Evolutionary conservation across 2,329 filamentous ascomycete species (phyloP).

Genomic region (Colletotrichum eremochloae): DNA sequence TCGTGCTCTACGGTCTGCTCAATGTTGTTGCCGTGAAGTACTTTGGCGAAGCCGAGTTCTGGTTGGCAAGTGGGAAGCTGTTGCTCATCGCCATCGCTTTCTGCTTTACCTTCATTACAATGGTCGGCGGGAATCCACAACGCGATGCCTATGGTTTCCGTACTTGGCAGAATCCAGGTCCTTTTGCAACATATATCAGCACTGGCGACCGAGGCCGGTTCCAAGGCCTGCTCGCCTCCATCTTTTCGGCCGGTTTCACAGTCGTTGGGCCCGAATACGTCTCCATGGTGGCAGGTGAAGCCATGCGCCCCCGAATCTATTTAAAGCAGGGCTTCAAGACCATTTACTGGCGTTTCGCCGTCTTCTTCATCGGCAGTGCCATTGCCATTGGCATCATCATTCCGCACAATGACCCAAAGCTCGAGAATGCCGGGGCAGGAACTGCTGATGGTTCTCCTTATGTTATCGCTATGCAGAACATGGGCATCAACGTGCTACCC

Average conservation of each 20-base stretch:
- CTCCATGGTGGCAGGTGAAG: constrained; percentile 77
- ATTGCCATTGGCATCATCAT: constrained; percentile 76
- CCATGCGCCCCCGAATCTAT: constrained; percentile 72
- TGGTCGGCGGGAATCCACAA: constrained; percentile 82
- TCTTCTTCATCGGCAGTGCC: constrained; percentile 79
- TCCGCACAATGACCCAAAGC: constrained; percentile 71
- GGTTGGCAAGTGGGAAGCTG: constrained; percentile 72
- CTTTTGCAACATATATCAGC: constrained; percentile 60
- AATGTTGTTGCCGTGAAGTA: constrained; percentile 48
- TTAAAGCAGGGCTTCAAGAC: constrained; percentile 80
- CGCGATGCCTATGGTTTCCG: constrained; percentile 78
- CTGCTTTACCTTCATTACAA: constrained; percentile 82
- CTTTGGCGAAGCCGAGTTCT: constrained; percentile 75
- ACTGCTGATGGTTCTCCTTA: constrained; percentile 71
- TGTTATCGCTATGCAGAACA: constrained; percentile 71
- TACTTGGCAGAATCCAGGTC: constrained; percentile 73
- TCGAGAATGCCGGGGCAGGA: constrained; percentile 52
- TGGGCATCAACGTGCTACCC: constrained; percentile 66
- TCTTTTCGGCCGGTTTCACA: constrained; percentile 58
- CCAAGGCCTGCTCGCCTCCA: too few relatives aligned
- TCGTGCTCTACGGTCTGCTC: constrained; percentile 45
- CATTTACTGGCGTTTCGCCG: constrained; percentile 78
- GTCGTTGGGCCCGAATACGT: constrained; percentile 78
- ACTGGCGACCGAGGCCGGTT: constrained; percentile 74
- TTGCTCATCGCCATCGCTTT: constrained; percentile 77